A percentile compares a stretch with the other conserved stretches of the same genome.
phyloP scores from a whole-genome alignment of 1,284 basidiomycete species.

The Clitocybe nebularis region DNA sequence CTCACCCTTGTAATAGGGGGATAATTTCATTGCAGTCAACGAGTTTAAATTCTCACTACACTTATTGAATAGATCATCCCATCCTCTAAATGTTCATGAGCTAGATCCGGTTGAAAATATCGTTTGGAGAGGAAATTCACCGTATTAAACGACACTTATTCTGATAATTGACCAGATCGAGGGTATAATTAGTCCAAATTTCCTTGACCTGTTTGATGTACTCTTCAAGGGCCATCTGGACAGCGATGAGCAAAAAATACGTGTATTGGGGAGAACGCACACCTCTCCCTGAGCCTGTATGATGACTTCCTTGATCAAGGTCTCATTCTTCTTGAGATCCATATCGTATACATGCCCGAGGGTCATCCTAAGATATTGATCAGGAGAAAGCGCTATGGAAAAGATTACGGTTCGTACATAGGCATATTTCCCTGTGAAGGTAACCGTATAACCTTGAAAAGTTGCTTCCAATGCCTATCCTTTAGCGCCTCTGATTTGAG shows the following conservation, averaged over 20 bases:
- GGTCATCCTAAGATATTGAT: slow-evolving; percentile 65
- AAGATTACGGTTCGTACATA: slow-evolving; percentile 44
- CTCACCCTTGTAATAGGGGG: slow-evolving; percentile 91
- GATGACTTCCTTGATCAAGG: slow-evolving; percentile 89
- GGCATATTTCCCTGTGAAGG: slow-evolving; percentile 63
- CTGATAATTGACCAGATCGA: slow-evolving; percentile 98
- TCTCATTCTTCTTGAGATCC: slow-evolving; percentile 92
- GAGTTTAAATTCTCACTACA: slow-evolving; percentile 97
- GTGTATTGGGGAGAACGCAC: slow-evolving; percentile 10
- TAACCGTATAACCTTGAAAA: slow-evolving; percentile 87
- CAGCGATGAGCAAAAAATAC: slow-evolving; percentile 7
- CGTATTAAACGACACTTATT: slow-evolving; percentile 96
- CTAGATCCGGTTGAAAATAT: not conserved
- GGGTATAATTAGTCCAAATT: slow-evolving; percentile 92
- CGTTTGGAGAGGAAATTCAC: slow-evolving; percentile 34
- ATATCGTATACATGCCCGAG: slow-evolving; percentile 97
- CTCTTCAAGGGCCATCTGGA: slow-evolving; percentile 87
- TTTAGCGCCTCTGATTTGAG: slow-evolving; percentile 97
- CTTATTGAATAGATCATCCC: slow-evolving; percentile 97
- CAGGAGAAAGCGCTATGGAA: not conserved
- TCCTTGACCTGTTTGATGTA: slow-evolving; percentile 96
- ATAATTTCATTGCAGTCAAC: slow-evolving; percentile 93
- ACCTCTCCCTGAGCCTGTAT: slow-evolving; percentile 98
- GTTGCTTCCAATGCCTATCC: slow-evolving; percentile 97
- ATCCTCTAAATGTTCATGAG: slow-evolving; percentile 56